Conservation (phyloP, 2,329 filamentous ascomycete species). For the Xylariaceae sp. region DNA sequence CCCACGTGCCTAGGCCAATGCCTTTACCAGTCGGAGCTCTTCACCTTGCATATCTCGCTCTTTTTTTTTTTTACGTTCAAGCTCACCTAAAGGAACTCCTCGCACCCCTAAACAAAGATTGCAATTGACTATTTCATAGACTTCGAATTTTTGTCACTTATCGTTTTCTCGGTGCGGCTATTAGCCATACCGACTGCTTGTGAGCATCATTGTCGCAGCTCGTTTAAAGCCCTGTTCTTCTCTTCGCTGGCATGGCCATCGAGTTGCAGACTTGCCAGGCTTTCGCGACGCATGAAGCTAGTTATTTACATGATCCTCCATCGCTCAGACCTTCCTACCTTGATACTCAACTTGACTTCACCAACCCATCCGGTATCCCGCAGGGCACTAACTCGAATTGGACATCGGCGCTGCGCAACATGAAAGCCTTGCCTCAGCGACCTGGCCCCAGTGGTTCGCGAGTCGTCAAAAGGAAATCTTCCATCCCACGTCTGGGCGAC, state of each 20-base stretch:
- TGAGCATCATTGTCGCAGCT: neutral
- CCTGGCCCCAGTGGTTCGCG: constrained; percentile 33
- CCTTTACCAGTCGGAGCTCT: neutral
- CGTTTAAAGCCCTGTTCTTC: neutral
- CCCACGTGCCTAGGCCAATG: neutral
- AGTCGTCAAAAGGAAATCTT: constrained; percentile 26
- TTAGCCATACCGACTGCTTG: neutral
- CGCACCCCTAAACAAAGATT: neutral
- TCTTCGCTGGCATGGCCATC: constrained; percentile 8
- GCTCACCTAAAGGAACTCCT: neutral
- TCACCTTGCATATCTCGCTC: neutral
- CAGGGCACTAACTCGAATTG: neutral
- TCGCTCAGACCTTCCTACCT: neutral
- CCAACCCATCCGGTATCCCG: neutral
- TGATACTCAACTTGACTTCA: neutral
- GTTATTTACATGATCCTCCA: neutral
- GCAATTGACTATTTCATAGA: constrained; percentile 6
- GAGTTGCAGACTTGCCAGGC: neutral
- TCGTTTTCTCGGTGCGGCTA: neutral
- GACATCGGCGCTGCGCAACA: constrained; percentile 8
- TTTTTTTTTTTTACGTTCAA: too few relatives aligned
- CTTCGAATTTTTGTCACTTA: neutral
- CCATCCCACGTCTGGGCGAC: constrained; percentile 34
- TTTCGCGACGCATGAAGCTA: neutral
- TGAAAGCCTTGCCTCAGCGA: constrained; percentile 27